phyloP scores from a whole-genome alignment of 2,329 filamentous ascomycete genomes.

The Furcasterigmium sp. region DNA sequence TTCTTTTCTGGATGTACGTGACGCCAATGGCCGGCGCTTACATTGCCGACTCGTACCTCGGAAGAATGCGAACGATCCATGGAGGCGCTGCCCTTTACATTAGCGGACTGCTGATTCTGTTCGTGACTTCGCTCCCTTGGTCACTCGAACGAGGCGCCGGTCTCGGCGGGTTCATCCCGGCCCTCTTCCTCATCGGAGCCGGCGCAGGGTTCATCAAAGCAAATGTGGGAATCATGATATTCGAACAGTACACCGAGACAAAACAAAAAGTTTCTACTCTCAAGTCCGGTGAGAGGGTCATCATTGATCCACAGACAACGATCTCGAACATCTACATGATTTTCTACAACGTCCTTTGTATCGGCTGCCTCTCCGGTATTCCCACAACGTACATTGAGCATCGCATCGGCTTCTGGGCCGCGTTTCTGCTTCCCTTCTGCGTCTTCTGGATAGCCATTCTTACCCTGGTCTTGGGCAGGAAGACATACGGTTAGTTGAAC shows the following conservation, averaged over 20 bases:
- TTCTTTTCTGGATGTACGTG: conserved; percentile 40
- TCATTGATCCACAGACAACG: conserved; percentile 33
- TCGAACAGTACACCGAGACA: conserved; percentile 43
- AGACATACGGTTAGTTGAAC: background rate
- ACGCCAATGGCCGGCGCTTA: conserved; percentile 55
- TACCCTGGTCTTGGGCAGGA: conserved; percentile 32
- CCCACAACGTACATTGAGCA: conserved; percentile 57
- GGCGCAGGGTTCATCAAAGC: conserved; percentile 57
- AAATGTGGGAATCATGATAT: conserved; percentile 29
- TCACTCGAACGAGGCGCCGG: conserved; percentile 43
- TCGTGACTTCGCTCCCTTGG: conserved; percentile 46
- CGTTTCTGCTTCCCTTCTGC: conserved; percentile 52
- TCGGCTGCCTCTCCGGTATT: conserved; percentile 55
- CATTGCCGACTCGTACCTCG: conserved; percentile 54
- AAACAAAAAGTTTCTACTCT: conserved; percentile 26
- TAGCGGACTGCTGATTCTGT: conserved; percentile 47
- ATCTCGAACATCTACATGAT: conserved; percentile 51
- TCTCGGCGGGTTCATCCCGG: conserved; percentile 48
- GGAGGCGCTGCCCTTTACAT: conserved; percentile 42
- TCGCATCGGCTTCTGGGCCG: conserved; percentile 52
- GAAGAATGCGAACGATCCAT: conserved; percentile 56
- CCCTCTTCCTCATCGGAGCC: conserved; percentile 52
- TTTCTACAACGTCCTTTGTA: conserved; percentile 59
- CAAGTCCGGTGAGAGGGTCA: conserved; percentile 22
- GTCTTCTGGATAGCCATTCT: conserved; percentile 56